Conservation (phyloP, 768 basidiomycete genomes). For the Boletales sp. region DNA sequence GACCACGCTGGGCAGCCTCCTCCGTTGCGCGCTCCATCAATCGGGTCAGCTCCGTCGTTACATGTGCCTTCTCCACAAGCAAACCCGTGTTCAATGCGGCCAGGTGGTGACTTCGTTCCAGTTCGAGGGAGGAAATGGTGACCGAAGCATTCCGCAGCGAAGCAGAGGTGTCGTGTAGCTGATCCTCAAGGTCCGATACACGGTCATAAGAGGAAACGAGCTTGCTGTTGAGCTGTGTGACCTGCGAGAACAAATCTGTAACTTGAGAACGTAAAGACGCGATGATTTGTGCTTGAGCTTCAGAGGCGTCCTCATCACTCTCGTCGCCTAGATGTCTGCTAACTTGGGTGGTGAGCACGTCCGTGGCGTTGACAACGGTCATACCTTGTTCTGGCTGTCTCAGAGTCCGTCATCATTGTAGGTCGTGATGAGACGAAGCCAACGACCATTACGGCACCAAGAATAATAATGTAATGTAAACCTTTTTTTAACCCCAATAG, state of each 20-base stretch:
- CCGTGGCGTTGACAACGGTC: not conserved
- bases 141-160: constrained; percentile 57
- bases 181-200: constrained; percentile 90
- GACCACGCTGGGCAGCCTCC: constrained; percentile 86
- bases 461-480: constrained; percentile 13
- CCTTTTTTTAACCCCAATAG: constrained; percentile 9
- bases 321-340: constrained; percentile 10
- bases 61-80: constrained; percentile 87
- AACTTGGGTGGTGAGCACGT: constrained; percentile 3
- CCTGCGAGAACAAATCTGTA: constrained; percentile 84
- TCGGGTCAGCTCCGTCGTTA: constrained; percentile 86
- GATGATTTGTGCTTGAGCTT: constrained; percentile 85
- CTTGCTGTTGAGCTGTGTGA: constrained; percentile 86
- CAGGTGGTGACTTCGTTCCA: constrained; percentile 83
- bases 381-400: constrained; percentile 11
- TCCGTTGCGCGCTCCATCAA: constrained; percentile 95
- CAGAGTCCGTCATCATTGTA: constrained; percentile 13
- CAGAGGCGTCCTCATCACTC: constrained; percentile 34
- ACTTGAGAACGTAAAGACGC: constrained; percentile 76
- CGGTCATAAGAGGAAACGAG: constrained; percentile 90
- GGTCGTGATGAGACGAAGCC: not conserved
- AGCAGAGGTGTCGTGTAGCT: constrained; percentile 65
- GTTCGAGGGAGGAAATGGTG: constrained; percentile 75
- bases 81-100: constrained; percentile 88
- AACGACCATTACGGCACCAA: not conserved